Evolutionary conservation across 2,329 filamentous ascomycete species (phyloP), one percentile per base, ranked within the genome.

Genomic region (Ceratocystis albifundus): DNA sequence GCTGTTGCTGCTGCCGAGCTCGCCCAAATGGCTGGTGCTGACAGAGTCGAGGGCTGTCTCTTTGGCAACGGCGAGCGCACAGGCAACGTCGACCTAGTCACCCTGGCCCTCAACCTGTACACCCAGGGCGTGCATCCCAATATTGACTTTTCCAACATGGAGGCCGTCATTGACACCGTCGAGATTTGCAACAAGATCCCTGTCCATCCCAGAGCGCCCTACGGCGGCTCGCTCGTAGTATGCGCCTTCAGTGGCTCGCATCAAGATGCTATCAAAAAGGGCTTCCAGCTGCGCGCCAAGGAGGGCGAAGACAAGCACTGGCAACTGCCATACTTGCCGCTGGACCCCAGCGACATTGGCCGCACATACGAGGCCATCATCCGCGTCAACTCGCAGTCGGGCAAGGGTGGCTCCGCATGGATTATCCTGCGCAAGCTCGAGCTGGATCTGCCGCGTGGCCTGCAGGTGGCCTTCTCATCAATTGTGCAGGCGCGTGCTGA

Each of bases 311-410:
- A 93, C 66, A 84, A 86, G 72, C 79, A 77, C 50, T 97, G 93
- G 93, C 79, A 89, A 71, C 82, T 96, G 48, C 93, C 93, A 0
- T 97, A 97, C 74, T 86, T 97, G 62, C 93, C 93, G 12, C 83
- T 97, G 71, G 93, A 97, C 73, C 93, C 93, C 4, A 82, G 88
- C 73, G 93, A 97, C 73, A 96, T 97, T 70, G 93, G 93, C 63
- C 86, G 93, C 67, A 96, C 87, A n/a, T 97, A 97, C 82, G 92
- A 97, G 77, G 93, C 93, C 68, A 88, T 97, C 74, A 97, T 97
- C 74, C 89, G 93, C 68, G 93, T 97, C 82, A 99, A 97, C 80
- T 96, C 90, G 20, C 93, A 97, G 75, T 90, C 86, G 71, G 93
- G 93, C 70, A 97, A 99, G 79, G 93, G 93, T 69, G 94, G 94